A percentile compares a stretch with the other conserved stretches of the same genome.
Evolutionary conservation across 2,329 filamentous ascomycete species (phyloP).

Genomic region (Aspergillus hiratsukae): DNA sequence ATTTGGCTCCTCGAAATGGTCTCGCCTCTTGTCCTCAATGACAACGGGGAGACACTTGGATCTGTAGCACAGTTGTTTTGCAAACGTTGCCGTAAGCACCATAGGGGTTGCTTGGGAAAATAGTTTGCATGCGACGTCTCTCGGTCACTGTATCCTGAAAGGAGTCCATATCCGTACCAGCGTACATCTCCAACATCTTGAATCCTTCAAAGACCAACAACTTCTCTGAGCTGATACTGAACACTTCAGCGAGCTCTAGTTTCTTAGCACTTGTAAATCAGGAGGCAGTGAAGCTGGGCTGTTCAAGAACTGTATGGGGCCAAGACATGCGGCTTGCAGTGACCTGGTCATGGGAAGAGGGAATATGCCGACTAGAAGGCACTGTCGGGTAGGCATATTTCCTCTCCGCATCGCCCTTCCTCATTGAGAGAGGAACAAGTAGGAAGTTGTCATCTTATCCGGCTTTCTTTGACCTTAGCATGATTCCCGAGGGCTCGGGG

Average conservation of each 20-base stretch:
- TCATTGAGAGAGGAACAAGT: background rate
- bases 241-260: background rate
- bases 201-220: background rate
- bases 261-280: background rate
- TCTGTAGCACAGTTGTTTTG: too few relatives aligned
- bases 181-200: background rate
- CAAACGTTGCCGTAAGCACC: too few relatives aligned
- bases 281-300: background rate
- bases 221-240: background rate
- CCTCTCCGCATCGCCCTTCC: background rate
- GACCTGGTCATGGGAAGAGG: too few relatives aligned
- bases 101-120: too few relatives aligned
- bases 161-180: slow-evolving; percentile 10
- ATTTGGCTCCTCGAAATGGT: too few relatives aligned
- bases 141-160: slow-evolving; percentile 10
- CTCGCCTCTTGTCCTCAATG: too few relatives aligned
- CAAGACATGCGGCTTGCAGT: background rate
- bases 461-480: background rate
- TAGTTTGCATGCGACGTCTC: too few relatives aligned
- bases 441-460: too few relatives aligned
- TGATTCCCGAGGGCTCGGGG: background rate
- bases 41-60: too few relatives aligned
- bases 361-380: background rate
- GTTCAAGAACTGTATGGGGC: background rate
- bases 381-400: background rate